Base-by-base conservation (phyloP, 1,284 basidiomycete species). In the Heterobasidion parviporum region DNA sequence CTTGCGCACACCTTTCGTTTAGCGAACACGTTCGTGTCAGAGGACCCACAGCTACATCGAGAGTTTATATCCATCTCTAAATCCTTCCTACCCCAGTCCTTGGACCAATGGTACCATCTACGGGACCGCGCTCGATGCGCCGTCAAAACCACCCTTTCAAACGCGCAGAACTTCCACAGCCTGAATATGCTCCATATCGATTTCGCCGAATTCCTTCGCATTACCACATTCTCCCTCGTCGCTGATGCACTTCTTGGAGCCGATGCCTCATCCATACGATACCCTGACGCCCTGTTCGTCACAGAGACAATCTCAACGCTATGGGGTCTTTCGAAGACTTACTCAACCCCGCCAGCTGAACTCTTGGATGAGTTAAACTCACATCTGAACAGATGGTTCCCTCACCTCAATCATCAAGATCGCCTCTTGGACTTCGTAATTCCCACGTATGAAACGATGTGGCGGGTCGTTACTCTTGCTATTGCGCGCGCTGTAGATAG, bases 391-490 rank as follows among this genome's bases (percentile, higher is more conserved):
- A 60, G 56, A 1, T 73, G 81, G 59, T 58, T 82, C 18, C 71
- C 74, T 0, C 65, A 70, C 43, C 54, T 58, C 1, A n/a, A n/a
- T 10, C 38, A 41, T 41, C 12, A 41, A 12, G 60, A 65, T 1
- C 70, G 74, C 51, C 75, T 79, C 0, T 62, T 83, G 18, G 72
- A 82, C 49, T 73, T 73, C 56, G 69, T 85, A 53, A 73, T 84
- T 44, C 82, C 82, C 0, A 68, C 77, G 1, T 85, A 79, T 70
- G 83, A 85, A 62, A 79, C 78, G 0, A 67, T 83, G 50, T 84
- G 83, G 83, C 73, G 80, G 15, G 74, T 83, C n/a, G 69, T 81
- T 50, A 81, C 82, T 1, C 69, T 71, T 1, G 64, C 72, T 0
- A 62, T 78, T 4, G 74, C 75, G 0, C 66, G 75, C 49, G 64